Conservation (phyloP, 352 stramenopile genomes). For the Saprolegnia parasitica region DNA sequence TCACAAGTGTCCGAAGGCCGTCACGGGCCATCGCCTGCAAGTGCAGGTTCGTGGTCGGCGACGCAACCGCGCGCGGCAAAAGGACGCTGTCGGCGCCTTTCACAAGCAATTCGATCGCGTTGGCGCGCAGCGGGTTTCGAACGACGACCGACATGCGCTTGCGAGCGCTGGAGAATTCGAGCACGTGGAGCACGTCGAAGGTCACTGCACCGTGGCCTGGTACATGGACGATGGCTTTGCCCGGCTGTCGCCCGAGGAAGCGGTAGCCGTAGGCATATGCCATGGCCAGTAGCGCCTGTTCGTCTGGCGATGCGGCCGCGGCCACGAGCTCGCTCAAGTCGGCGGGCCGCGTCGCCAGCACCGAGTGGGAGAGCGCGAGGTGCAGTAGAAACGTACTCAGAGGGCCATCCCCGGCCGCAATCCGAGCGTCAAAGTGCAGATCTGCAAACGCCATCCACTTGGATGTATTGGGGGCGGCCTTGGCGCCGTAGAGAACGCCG, state of each 20-base stretch:
- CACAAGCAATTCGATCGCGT: conserved; percentile 1
- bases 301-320: conserved; percentile 55
- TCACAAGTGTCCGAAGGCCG: conserved; percentile 78
- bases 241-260: conserved; percentile 38
- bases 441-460: conserved; percentile 25
- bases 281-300: conserved; percentile 62
- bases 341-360: conserved; percentile 61
- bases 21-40: conserved; percentile 76
- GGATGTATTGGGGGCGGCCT: background rate
- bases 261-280: conserved; percentile 61
- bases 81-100: conserved; percentile 86
- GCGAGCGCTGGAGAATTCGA: conserved; percentile 61
- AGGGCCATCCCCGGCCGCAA: background rate
- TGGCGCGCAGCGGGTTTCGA: background rate
- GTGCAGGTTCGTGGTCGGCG: conserved; percentile 50
- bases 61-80: conserved; percentile 49
- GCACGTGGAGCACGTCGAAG: conserved; percentile 57
- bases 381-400: conserved; percentile 42
- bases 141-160: conserved; percentile 78
- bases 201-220: background rate
- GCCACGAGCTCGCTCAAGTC: conserved; percentile 45
- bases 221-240: conserved; percentile 22
- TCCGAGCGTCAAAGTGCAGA: background rate
- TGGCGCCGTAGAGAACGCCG: conserved; percentile 42
- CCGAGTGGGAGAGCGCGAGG: conserved; percentile 60